Evolutionary conservation across 768 basidiomycete genomes (phyloP).

Genomic region (Lyophyllum semitale): DNA sequence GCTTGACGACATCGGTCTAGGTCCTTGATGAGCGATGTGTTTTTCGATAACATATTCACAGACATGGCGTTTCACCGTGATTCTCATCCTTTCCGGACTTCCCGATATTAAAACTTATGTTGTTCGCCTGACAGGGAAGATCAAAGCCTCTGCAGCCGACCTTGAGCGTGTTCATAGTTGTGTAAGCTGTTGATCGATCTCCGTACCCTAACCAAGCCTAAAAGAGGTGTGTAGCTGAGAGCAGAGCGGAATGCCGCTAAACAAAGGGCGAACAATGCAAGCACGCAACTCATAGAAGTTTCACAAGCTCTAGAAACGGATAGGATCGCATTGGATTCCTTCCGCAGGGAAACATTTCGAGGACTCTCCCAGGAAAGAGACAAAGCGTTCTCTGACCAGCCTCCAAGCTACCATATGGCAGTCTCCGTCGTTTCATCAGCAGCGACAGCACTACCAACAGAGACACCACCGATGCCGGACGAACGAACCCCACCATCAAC

Average conservation of each 20-base stretch:
- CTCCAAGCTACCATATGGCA: slow-evolving; percentile 32
- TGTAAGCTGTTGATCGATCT: slow-evolving; percentile 21
- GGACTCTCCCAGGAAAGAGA: slow-evolving; percentile 24
- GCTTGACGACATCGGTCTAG: slow-evolving; percentile 19
- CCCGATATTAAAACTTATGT: background rate
- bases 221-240: slow-evolving; percentile 27
- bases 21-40: slow-evolving; percentile 38
- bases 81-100: slow-evolving; percentile 2
- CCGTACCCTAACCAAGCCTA: background rate
- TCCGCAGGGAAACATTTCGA: slow-evolving; percentile 35
- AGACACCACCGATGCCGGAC: background rate
- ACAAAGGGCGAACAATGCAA: slow-evolving; percentile 29
- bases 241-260: slow-evolving; percentile 31
- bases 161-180: slow-evolving; percentile 35
- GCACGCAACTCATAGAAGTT: slow-evolving; percentile 26
- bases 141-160: slow-evolving; percentile 35
- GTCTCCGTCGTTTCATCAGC: slow-evolving; percentile 4
- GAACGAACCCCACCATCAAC: background rate
- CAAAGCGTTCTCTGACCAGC: slow-evolving; percentile 14
- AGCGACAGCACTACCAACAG: background rate
- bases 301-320: slow-evolving; percentile 26
- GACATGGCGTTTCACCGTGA: slow-evolving; percentile 45
- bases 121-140: slow-evolving; percentile 33
- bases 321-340: slow-evolving; percentile 29
- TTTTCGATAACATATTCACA: slow-evolving; percentile 45